Evolutionary conservation across 2,329 filamentous ascomycete genomes (phyloP), one percentile per base, ranked within the genome.

Genomic region (Peltaster fructicola): DNA sequence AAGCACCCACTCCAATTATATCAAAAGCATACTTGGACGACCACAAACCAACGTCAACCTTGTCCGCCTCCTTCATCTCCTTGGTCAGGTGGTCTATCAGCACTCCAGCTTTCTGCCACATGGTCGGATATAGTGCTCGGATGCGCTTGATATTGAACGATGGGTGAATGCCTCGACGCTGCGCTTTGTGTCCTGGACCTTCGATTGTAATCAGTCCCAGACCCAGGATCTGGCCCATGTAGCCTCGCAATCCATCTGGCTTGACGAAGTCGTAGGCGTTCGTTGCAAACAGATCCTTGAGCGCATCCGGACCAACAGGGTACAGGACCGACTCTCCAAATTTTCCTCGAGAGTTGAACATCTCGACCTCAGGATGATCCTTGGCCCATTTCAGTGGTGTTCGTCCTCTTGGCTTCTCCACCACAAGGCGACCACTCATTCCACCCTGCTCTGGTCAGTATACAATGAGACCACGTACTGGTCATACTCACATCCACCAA

Each of bases 281-380:
- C 8, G 23, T 25, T 6, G 15, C 8, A 4, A 20, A n/a, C 3
- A 25, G n/a, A 14, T 25, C 23, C 9, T 17, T 17, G 6, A 20
- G 12, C 7, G 23, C 23, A 20, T n/a, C n/a, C n/a, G n/a, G n/a
- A n/a, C n/a, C n/a, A n/a, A n/a, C n/a, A n/a, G n/a, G n/a, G n/a
- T n/a, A n/a, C n/a, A n/a, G n/a, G n/a, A 26, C 30, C 17, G 19
- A 37, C 15, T 36, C 44, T 26, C 34, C n/a, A n/a, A n/a, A n/a
- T n/a, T n/a, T n/a, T n/a, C n/a, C n/a, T n/a, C n/a, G n/a, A n/a
- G n/a, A n/a, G n/a, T n/a, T n/a, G n/a, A n/a, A n/a, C n/a, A n/a
- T n/a, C n/a, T n/a, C n/a, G n/a, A n/a, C n/a, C n/a, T 39, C 32
- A 48, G 41, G 7, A 51, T 50, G 22, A 43, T 48, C n/a, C n/a